Conservation (phyloP, 768 basidiomycete genomes). For the Lactarius pseudohatsudake region DNA sequence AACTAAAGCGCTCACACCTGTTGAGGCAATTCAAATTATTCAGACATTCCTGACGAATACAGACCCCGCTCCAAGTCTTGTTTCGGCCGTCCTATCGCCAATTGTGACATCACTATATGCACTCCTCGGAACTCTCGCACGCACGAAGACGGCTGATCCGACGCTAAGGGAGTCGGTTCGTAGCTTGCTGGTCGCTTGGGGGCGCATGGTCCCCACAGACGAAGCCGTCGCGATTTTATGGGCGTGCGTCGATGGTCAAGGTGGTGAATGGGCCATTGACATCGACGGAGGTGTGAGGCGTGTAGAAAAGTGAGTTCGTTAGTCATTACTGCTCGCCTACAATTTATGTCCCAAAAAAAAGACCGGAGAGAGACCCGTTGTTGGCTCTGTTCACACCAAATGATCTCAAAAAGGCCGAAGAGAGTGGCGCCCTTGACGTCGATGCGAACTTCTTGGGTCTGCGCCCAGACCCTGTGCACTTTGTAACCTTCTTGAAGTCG, state of each 20-base stretch:
- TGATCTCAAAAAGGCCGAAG: slow-evolving; percentile 42
- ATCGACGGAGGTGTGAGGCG: slow-evolving; percentile 51
- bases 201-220: slow-evolving; percentile 52
- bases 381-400: slow-evolving; percentile 54
- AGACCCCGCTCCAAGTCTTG: slow-evolving; percentile 73
- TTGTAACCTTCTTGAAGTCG: slow-evolving; percentile 63
- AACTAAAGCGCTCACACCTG: slow-evolving; percentile 32
- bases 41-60: slow-evolving; percentile 65
- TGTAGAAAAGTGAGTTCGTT: slow-evolving; percentile 44
- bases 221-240: slow-evolving; percentile 60
- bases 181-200: slow-evolving; percentile 74
- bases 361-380: slow-evolving; percentile 30
- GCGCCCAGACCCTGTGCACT: slow-evolving; percentile 72
- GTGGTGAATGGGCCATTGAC: slow-evolving; percentile 56
- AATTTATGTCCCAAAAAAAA: slow-evolving; percentile 12
- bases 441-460: slow-evolving; percentile 61
- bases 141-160: slow-evolving; percentile 62
- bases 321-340: not conserved
- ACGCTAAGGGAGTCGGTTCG: slow-evolving; percentile 55
- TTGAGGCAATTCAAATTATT: slow-evolving; percentile 49
- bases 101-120: slow-evolving; percentile 67
- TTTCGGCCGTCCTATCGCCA: slow-evolving; percentile 64
- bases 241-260: slow-evolving; percentile 53
- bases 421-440: slow-evolving; percentile 45
- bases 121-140: slow-evolving; percentile 54